Evolutionary conservation across 139 green algal species (phyloP).

Genomic region (Coelastrella sp.): DNA sequence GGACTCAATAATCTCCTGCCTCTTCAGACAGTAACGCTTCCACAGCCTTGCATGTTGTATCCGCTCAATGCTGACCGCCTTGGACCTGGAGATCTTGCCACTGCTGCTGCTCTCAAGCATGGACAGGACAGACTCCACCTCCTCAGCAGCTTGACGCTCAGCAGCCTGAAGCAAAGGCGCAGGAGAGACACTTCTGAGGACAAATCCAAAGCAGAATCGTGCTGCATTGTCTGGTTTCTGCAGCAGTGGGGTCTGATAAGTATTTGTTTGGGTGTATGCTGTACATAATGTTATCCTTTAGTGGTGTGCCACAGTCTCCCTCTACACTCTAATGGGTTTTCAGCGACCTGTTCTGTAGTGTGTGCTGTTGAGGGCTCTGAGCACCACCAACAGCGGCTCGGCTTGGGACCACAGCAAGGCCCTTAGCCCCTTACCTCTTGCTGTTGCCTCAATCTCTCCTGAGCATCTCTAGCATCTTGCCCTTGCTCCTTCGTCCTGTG

Average conservation of each 20-base stretch:
- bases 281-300: no score
- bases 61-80: constrained; percentile 20
- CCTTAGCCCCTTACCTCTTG: neutral
- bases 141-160: neutral
- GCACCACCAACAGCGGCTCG: no score
- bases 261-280: no score
- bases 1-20: neutral
- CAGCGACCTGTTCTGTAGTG: no score
- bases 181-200: neutral
- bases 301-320: no score
- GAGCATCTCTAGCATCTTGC: neutral
- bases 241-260: no score
- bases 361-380: no score
- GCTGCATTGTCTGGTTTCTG: no score
- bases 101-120: neutral
- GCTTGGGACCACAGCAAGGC: no score
- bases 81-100: neutral
- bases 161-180: neutral
- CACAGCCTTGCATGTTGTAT: constrained; percentile 35
- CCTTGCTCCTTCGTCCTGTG: neutral
- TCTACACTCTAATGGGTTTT: no score
- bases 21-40: constrained; percentile 27
- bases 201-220: no score
- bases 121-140: constrained; percentile 2
- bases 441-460: neutral